Evolutionary conservation across 139 green algal species (phyloP), one percentile per base, ranked within the genome.

Genomic region (Haematococcus sp.): DNA sequence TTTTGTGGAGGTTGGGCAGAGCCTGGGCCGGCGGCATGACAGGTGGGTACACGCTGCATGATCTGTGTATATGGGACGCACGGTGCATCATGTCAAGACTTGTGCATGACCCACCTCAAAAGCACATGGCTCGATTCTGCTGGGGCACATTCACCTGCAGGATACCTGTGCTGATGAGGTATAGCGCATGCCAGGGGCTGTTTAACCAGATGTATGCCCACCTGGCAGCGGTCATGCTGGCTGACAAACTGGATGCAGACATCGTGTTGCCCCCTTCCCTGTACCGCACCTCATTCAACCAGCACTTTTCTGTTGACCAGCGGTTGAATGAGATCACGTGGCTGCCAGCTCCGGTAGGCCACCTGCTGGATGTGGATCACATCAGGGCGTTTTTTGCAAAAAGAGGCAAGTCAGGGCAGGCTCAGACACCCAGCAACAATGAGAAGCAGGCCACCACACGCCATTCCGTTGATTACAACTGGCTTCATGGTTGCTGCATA

Each of bases 131-230:
- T 49, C 40, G 11, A 11, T 11, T 11, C 7, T 49, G 40, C 40
- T 49, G 7, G 7, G 40, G 40, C 40, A 49, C 55, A 34, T 31
- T 9, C 7, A 11, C 23, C 31, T 19, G 19, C 60, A 68, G 60
- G 60, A 68, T 91, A 13, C 76, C 78, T 20, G 82, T 92, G 52
- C 46, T 89, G 64, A 68, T 92, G 74, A 79, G 85, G 4, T 92
- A 92, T 82, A 90, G 85, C 23, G 88, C 88, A 2, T 91, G 88
- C 82, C 88, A 86, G 43, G 88, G 88, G 0, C 80, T 92, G 5
- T 91, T 92, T 74, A 92, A 92, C 67, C 88, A 92, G 83, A 88
- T 90, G 68, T 92, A 92, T 75, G 83, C 77, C 32, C 88, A 92
- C 76, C 85, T 92, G 5, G 79, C 82, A 22, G 88, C 88, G 1